phyloP scores from a whole-genome alignment of 257 asterid genomes.

The Salvia miltiorrhiza region DNA sequence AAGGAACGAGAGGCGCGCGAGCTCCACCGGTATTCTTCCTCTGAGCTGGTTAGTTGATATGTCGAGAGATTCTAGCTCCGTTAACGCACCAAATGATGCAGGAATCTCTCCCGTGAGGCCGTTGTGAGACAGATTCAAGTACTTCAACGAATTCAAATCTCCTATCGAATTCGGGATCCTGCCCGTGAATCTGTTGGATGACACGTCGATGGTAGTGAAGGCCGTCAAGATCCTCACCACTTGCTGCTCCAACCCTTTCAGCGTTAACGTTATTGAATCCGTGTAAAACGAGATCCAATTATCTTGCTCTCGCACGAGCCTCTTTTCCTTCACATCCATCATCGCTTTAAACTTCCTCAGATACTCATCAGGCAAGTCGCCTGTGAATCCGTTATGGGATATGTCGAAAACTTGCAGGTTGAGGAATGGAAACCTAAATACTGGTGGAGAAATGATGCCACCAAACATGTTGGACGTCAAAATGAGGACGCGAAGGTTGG shows the following conservation, averaged over 20 bases:
- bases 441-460: no score
- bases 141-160: slow-evolving; percentile 21
- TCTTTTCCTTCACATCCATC: no score
- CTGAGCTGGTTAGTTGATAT: background rate
- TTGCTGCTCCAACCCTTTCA: slow-evolving; percentile 23
- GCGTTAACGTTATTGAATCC: no score
- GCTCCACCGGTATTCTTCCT: background rate
- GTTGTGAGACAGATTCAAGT: slow-evolving; percentile 23
- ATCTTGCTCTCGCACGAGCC: no score
- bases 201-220: slow-evolving; percentile 40
- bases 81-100: background rate
- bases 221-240: slow-evolving; percentile 17
- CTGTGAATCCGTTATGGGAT: no score
- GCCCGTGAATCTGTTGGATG: slow-evolving; percentile 45
- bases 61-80: background rate
- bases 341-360: no score
- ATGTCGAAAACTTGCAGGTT: no score
- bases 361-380: no score
- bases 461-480: no score
- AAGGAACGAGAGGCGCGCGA: background rate
- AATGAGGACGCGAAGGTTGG: no score
- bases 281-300: no score
- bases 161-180: slow-evolving; percentile 39
- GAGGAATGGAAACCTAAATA: no score
- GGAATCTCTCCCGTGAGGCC: background rate